Percentiles rank a stretch among this genome's conserved stretches.
phyloP scores from a whole-genome alignment of 2,329 filamentous ascomycete genomes.

The Tolypocladium album region DNA sequence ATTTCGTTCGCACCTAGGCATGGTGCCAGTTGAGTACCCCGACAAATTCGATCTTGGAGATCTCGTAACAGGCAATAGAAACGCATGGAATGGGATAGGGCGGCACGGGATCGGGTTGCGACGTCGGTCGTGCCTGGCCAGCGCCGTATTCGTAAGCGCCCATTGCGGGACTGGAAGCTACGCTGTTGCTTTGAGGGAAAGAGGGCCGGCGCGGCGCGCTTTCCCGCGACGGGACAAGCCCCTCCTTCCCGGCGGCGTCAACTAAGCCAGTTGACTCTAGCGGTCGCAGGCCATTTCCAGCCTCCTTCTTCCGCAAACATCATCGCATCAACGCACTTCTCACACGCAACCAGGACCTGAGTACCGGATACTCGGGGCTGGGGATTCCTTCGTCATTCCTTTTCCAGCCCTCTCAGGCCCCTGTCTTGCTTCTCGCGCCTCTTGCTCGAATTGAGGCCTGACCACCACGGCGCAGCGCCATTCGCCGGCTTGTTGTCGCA shows the following conservation, averaged over 20 bases:
- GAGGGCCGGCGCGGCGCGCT: background rate
- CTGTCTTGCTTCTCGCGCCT: background rate
- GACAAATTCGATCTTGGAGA: too few species aligned
- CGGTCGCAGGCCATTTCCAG: background rate
- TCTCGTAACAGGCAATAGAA: too few species aligned
- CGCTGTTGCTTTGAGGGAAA: background rate
- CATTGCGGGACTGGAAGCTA: background rate
- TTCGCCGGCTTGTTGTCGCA: background rate
- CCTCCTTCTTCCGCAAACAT: background rate
- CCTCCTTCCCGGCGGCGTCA: background rate
- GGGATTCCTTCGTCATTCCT: background rate
- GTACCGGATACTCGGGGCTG: background rate
- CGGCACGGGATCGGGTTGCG: too few species aligned
- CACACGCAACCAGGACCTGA: background rate
- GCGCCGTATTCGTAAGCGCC: too few species aligned
- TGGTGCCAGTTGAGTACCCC: too few species aligned
- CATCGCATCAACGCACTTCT: background rate
- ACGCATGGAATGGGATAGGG: too few species aligned
- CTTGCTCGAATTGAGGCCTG: background rate
- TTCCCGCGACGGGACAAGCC: background rate
- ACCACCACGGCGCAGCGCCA: background rate
- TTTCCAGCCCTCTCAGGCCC: background rate
- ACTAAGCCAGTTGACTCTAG: background rate
- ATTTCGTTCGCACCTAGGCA: too few species aligned
- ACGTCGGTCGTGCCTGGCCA: too few species aligned